Evolutionary conservation across 306 rosid species (phyloP).

Genomic region (Phaseolus lunatus): DNA sequence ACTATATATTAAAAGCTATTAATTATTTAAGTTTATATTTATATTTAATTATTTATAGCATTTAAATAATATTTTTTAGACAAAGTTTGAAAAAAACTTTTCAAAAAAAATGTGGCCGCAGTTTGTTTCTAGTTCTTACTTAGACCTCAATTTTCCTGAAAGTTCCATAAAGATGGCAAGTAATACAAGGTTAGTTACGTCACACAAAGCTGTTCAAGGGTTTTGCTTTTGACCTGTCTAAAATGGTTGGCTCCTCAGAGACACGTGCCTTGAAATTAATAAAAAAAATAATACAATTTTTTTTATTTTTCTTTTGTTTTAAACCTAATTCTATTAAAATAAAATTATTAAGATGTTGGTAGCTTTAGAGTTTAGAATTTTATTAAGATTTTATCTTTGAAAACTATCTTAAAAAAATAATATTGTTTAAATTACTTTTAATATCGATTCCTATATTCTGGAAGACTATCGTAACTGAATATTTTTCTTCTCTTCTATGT

Average conservation of each 20-base stretch:
- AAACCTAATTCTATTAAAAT: no score
- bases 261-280: slow-evolving; percentile 4
- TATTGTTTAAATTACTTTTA: no score
- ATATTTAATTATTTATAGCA: background rate
- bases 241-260: slow-evolving; percentile 36
- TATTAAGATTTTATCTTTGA: no score
- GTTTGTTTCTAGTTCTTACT: background rate
- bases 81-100: background rate
- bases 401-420: no score
- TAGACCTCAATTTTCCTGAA: background rate
- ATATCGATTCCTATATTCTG: no score
- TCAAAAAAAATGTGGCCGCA: slow-evolving; percentile 11
- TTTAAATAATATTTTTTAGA: background rate
- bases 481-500: no score
- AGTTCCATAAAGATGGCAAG: slow-evolving; percentile 29
- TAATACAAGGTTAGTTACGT: background rate
- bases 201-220: background rate
- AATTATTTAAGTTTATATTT: no score
- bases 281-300: background rate
- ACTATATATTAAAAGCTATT: no score
- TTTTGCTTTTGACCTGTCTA: slow-evolving; percentile 26
- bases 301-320: no score
- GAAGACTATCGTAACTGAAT: no score
- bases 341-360: no score
- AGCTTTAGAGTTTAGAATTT: no score